Percentiles rank a stretch among this genome's conserved stretches.
These are phyloP conservation scores for Eruca vesicaria DNA, from an alignment of 441 rosid species.

Conservation along the genomic window DNA sequence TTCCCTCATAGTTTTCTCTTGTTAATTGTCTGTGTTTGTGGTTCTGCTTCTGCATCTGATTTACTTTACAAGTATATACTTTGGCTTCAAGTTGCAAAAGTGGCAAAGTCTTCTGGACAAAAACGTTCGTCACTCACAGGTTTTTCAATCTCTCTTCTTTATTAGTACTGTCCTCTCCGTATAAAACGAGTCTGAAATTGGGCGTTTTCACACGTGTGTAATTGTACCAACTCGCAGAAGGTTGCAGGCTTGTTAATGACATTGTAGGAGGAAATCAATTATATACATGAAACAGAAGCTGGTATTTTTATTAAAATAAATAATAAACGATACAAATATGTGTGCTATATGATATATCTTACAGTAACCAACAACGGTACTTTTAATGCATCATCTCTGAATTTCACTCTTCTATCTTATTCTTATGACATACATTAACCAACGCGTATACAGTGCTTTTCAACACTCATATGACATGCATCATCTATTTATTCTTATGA, in stretches of 20 bases:
- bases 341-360: too few species aligned
- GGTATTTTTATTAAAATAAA: too few species aligned
- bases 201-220: slow-evolving; percentile 9
- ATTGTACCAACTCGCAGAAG: slow-evolving; percentile 20
- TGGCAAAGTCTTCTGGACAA: slow-evolving; percentile 6
- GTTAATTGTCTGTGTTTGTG: background rate
- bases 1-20: too few species aligned
- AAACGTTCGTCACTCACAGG: slow-evolving; percentile 33
- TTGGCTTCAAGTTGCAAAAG: slow-evolving; percentile 18
- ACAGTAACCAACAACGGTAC: too few species aligned
- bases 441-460: background rate
- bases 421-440: too few species aligned
- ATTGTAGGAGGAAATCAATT: background rate
- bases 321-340: too few species aligned
- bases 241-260: background rate
- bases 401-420: too few species aligned
- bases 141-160: slow-evolving; percentile 9
- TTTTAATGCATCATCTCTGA: too few species aligned
- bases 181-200: background rate
- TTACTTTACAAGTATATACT: slow-evolving; percentile 13
- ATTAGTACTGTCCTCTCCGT: background rate
- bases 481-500: too few species aligned
- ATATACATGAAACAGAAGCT: too few species aligned
- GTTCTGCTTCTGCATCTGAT: background rate
- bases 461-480: background rate